Evolutionary conservation across 352 stramenopile genomes (phyloP), one percentile per base, ranked within the genome.

Genomic region (Phytophthora europaea): DNA sequence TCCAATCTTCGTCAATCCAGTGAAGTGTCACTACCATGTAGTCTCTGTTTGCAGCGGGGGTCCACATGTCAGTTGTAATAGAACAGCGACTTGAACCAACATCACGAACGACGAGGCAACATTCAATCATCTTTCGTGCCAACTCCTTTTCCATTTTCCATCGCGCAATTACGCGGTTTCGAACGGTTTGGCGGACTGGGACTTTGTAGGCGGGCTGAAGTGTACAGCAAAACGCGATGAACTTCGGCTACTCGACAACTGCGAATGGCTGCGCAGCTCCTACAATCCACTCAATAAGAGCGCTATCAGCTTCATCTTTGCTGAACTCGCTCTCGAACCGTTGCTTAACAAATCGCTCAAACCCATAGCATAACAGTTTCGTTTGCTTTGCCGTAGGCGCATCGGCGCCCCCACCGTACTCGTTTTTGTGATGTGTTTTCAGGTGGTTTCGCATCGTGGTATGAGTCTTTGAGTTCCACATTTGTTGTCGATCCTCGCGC

Each of bases 1-100:
- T 31, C 26, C 26, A 31, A 31, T 31, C 26, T 31, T 31, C 26
- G 56, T 77, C 26, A 31, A 31, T 31, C 26, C 26, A 31, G 26
- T 31, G 26, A 31, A 6, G 3, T 31, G 26, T 31, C 0, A 72
- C 38, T 1, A 80, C 65, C 69, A 75, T 75, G 38, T 77, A 77
- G 0, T 55, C 69, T 15, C 28, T 45, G 8, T 62, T 66, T 13
- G 64, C 69, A 3, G 63, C 45, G 7, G 61, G 75, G 0, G 65
- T 75, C 73, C 65, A 80, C 61, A 75, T 67, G 23, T 76, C 63
- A 0, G 55, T 72, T 3, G 69, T 75, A 16, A 73, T 20, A 26
- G 57, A 56, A 22, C 54, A 51, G 6, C 67, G 56, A 47, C 50
- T 22, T 4, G 51, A 58, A 36, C 18, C 23, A 28, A 62, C 22